Base-by-base conservation (phyloP, 371 early-diverging fungal species). In the Circinella minor region DNA sequence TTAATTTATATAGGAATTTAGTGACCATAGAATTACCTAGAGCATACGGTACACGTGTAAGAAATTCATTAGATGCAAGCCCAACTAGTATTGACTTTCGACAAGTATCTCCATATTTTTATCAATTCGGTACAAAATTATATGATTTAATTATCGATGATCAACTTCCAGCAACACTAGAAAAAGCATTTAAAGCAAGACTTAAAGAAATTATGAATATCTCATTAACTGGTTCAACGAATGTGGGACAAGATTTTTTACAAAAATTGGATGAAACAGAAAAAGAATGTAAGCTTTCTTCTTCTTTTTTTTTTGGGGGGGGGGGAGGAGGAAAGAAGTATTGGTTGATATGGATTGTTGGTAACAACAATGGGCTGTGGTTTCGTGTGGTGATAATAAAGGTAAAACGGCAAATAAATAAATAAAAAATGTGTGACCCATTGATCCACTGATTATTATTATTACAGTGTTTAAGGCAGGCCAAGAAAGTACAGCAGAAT, bases 191-290 rank as follows among this genome's bases (percentile, higher is more conserved):
- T 67, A 76, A 77, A 62, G 51, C 62, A 20, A 70, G 84, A 59
- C 47, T 84, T 6, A 63, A 65, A 49, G 75, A 73, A 17, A 77
- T 81, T 37, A 84, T 81, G 82, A 68, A 84, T 55, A 74, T 71
- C 62, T 77, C 84, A 10, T 77, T 79, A 62, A 77, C 79, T 48
- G 79, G 77, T 4, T 61, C 74, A 47, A 49, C 71, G 9, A 61
- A 43, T 11, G 61, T 61, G 14, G 77, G 79, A 17, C 76, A 78
- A 61, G 78, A 77, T 15, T 84, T 80, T 60, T 61, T 80, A 46
- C 81, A 79, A n/a, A 78, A 69, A 57, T 51, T 84, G 46, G 84
- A 84, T 61, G 81, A 84, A 63, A 84, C 84, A 17, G 84, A 84
- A 63, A 80, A 74, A 74, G 84, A 81, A 64, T 70, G 84, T 73